Conservation (phyloP, 768 basidiomycete genomes). For the Tulasnella sp. region DNA sequence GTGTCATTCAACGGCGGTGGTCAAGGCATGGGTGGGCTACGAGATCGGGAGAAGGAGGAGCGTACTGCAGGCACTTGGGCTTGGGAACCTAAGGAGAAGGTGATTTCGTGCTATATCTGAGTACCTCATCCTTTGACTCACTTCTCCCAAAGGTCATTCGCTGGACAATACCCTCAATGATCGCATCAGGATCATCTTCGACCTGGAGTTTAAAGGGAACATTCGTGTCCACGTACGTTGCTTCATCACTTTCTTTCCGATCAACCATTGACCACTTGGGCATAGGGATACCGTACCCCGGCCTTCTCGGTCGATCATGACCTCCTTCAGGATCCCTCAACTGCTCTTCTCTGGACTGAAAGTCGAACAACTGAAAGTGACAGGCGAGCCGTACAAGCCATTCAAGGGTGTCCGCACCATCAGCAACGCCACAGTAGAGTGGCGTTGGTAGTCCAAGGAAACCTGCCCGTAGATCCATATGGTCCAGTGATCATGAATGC, state of each 20-base stretch:
- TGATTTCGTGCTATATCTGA: slow-evolving; percentile 21
- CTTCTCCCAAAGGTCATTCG: slow-evolving; percentile 40
- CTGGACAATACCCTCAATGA: slow-evolving; percentile 64
- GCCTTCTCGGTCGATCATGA: slow-evolving; percentile 62
- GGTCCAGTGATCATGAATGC: too few relatives aligned
- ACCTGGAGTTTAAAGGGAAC: slow-evolving; percentile 68
- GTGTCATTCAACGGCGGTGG: slow-evolving; percentile 28
- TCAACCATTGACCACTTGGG: background rate
- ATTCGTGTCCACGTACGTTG: slow-evolving; percentile 50
- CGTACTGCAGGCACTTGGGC: slow-evolving; percentile 58
- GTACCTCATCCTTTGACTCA: background rate
- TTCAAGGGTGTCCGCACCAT: slow-evolving; percentile 79
- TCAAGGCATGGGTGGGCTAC: slow-evolving; percentile 6
- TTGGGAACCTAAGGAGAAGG: slow-evolving; percentile 59
- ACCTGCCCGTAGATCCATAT: background rate
- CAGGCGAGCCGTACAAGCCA: slow-evolving; percentile 72
- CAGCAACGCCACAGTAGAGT: slow-evolving; percentile 58
- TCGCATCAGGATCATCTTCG: slow-evolving; percentile 35
- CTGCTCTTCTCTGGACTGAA: slow-evolving; percentile 69
- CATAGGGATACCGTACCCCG: slow-evolving; percentile 36
- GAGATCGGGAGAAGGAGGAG: slow-evolving; percentile 12
- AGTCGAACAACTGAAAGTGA: slow-evolving; percentile 73
- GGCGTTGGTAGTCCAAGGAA: slow-evolving; percentile 28
- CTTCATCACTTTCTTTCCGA: background rate
- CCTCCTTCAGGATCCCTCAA: slow-evolving; percentile 56